Evolutionary conservation across 23 red algal species (phyloP).

Genomic region (Cyanidiococcus yangmingshanensis): DNA sequence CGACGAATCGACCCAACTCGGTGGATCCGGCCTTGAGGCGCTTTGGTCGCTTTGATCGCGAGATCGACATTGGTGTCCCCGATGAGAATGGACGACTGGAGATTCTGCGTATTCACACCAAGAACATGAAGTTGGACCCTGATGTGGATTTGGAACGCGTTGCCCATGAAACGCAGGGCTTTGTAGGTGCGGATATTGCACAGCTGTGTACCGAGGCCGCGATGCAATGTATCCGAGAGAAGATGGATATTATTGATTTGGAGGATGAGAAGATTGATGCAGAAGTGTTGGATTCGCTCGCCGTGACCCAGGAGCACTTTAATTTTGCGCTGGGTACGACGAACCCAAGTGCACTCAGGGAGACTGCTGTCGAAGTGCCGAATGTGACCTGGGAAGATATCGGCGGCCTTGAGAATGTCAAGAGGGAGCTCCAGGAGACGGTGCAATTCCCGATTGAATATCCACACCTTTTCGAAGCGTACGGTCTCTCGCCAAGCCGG

Average conservation of each 20-base stretch:
- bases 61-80: slow-evolving; percentile 97
- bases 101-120: slow-evolving; percentile 97
- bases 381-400: slow-evolving; percentile 99
- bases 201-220: slow-evolving; percentile 97
- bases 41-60: slow-evolving; percentile 96
- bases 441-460: slow-evolving; percentile 99
- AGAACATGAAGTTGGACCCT: slow-evolving; percentile 97
- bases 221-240: slow-evolving; percentile 96
- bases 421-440: slow-evolving; percentile 92
- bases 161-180: slow-evolving; percentile 88
- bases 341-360: slow-evolving; percentile 88
- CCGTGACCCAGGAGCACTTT: slow-evolving; percentile 94
- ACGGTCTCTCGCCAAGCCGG: slow-evolving; percentile 78
- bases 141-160: slow-evolving; percentile 81
- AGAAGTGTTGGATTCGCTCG: slow-evolving; percentile 84
- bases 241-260: slow-evolving; percentile 99
- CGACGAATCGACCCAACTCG: slow-evolving; percentile 92
- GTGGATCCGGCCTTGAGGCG: slow-evolving; percentile 96
- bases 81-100: slow-evolving; percentile 97
- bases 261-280: slow-evolving; percentile 98
- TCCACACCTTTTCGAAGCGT: slow-evolving; percentile 97
- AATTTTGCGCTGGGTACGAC: slow-evolving; percentile 88
- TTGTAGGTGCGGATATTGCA: slow-evolving; percentile 92
- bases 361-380: slow-evolving; percentile 93
- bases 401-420: slow-evolving; percentile 93